These are phyloP conservation scores for Trichoderma sp. DNA, from an alignment of 2,329 filamentous ascomycete genomes.

Conservation along the genomic window DNA sequence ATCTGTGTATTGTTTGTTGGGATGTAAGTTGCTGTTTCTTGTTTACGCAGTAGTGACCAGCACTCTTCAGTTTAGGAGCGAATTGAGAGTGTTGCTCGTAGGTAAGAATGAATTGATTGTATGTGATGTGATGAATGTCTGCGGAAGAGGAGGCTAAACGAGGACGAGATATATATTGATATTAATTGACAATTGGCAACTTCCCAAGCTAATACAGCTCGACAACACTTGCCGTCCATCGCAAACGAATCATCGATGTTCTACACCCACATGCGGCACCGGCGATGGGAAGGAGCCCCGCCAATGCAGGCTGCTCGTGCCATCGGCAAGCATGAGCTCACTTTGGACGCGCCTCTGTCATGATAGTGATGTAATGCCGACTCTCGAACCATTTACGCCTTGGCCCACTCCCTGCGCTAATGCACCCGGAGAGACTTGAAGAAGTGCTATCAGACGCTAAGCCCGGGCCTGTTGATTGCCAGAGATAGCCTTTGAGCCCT, in stretches of 20 bases:
- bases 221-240: background rate
- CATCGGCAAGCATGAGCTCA: slow-evolving; percentile 12
- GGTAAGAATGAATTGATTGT: background rate
- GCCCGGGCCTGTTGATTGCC: background rate
- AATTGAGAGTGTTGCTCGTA: background rate
- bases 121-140: background rate
- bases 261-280: background rate
- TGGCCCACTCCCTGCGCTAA: slow-evolving; percentile 7
- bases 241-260: background rate
- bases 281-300: background rate
- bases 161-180: background rate
- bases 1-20: background rate
- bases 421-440: background rate
- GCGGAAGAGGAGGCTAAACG: background rate
- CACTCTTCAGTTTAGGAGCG: background rate
- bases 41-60: background rate
- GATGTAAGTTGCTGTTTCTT: background rate
- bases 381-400: slow-evolving; percentile 2
- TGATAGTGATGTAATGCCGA: slow-evolving; percentile 18
- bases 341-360: slow-evolving; percentile 7
- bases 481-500: background rate
- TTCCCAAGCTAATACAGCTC: background rate
- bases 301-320: slow-evolving; percentile 9
- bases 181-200: background rate
- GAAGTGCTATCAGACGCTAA: background rate